Conservation (phyloP, 345 rosid species). For the Rhodamnia argentea region DNA sequence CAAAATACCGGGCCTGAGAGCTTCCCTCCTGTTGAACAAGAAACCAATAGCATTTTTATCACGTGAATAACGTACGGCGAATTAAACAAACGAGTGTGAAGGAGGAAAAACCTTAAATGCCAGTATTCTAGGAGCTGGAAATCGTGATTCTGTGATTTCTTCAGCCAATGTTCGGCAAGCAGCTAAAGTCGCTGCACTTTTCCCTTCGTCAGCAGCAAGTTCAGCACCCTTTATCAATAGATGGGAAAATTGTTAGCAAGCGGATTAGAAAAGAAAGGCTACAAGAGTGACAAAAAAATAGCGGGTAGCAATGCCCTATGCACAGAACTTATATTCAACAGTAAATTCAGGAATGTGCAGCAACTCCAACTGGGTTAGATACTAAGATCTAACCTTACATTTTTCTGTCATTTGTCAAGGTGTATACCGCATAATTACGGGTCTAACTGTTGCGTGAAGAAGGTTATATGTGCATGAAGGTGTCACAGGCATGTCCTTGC, state of each 20-base stretch:
- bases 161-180: conserved; percentile 96
- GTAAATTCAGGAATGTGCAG: background rate
- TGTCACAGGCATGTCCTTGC: background rate
- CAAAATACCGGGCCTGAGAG: conserved; percentile 92
- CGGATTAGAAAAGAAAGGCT: background rate
- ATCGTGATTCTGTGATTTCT: conserved; percentile 85
- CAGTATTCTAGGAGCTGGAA: conserved; percentile 94
- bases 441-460: background rate
- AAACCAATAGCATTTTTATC: background rate
- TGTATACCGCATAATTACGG: background rate
- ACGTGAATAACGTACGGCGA: background rate
- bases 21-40: conserved; percentile 68
- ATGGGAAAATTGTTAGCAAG: background rate
- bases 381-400: background rate
- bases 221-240: conserved; percentile 68
- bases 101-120: conserved; percentile 65
- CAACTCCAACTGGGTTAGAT: background rate
- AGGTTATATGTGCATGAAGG: background rate
- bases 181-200: conserved; percentile 82
- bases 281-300: background rate
- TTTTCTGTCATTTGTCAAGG: background rate
- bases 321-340: background rate
- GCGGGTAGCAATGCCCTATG: background rate
- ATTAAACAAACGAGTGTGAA: background rate
- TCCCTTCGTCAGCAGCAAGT: conserved; percentile 81